These are phyloP conservation scores for Zygosaccharomyces lentus DNA, from an alignment of 805 yeast species.

Conservation along the genomic window DNA sequence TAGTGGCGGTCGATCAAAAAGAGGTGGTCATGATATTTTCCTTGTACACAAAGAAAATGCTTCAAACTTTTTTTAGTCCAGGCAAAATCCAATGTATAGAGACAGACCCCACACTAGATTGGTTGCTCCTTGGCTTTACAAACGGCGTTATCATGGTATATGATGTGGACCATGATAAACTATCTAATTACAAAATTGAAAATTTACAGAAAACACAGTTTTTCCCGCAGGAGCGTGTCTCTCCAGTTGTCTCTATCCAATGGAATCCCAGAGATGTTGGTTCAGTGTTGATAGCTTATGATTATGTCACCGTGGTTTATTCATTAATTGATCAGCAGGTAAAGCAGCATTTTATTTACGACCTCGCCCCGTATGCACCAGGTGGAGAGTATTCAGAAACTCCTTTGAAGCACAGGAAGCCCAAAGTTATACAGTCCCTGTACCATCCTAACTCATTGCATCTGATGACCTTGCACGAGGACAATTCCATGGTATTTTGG, in stretches of 20 bases:
- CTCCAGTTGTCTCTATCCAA: slow-evolving; percentile 62
- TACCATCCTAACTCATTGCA: slow-evolving; percentile 96
- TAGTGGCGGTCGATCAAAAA: slow-evolving; percentile 64
- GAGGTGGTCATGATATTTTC: slow-evolving; percentile 67
- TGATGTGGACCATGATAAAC: slow-evolving; percentile 73
- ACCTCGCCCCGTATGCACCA: slow-evolving; percentile 60
- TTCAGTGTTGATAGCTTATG: slow-evolving; percentile 66
- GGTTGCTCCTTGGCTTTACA: slow-evolving; percentile 73
- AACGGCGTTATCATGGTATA: slow-evolving; percentile 70
- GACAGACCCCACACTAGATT: slow-evolving; percentile 84
- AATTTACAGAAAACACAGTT: slow-evolving; percentile 61
- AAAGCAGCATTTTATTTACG: slow-evolving; percentile 55
- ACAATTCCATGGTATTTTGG: slow-evolving; percentile 89
- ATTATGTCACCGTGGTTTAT: slow-evolving; percentile 63
- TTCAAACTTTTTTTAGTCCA: slow-evolving; percentile 59
- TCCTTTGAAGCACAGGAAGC: slow-evolving; percentile 36
- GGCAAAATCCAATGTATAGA: slow-evolving; percentile 65
- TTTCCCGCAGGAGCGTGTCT: slow-evolving; percentile 52
- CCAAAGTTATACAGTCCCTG: slow-evolving; percentile 47
- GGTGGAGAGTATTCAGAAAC: slow-evolving; percentile 53
- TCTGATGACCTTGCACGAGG: slow-evolving; percentile 70
- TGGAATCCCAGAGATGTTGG: slow-evolving; percentile 92
- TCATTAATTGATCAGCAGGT: slow-evolving; percentile 58
- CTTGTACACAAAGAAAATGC: slow-evolving; percentile 53
- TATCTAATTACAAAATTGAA: slow-evolving; percentile 63